These are phyloP conservation scores for Phytophthora cactorum DNA, from an alignment of 352 stramenopile species.

Conservation along the genomic window DNA sequence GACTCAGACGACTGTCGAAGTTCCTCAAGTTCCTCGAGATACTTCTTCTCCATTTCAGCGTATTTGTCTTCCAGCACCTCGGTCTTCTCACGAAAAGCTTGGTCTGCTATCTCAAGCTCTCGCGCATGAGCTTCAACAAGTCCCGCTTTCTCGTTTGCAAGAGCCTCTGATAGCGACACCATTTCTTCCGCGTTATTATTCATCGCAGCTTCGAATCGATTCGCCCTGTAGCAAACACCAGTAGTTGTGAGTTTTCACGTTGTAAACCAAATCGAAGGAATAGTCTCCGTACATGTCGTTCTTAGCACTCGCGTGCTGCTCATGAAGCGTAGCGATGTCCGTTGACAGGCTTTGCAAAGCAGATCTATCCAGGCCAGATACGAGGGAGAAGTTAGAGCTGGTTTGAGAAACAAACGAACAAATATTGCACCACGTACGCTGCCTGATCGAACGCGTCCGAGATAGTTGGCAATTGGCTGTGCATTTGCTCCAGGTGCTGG, in stretches of 20 bases:
- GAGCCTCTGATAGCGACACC: conserved; percentile 40
- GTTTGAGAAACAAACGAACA: not conserved
- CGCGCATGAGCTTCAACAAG: conserved; percentile 35
- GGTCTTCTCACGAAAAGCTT: conserved; percentile 38
- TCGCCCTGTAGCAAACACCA: conserved; percentile 24
- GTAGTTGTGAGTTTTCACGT: not conserved
- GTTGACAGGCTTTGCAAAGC: conserved; percentile 46
- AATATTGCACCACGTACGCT: conserved; percentile 29
- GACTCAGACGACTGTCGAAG: conserved; percentile 35
- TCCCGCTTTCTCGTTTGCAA: conserved; percentile 38
- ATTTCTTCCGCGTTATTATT: conserved; percentile 56
- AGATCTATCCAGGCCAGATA: conserved; percentile 16
- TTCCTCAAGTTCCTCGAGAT: conserved; percentile 43
- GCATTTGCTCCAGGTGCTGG: conserved; percentile 60
- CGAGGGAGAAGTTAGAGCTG: not conserved
- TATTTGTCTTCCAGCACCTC: conserved; percentile 40
- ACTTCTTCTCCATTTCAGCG: conserved; percentile 33
- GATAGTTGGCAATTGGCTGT: conserved; percentile 54
- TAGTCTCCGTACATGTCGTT: conserved; percentile 40
- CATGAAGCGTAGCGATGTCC: conserved; percentile 54
- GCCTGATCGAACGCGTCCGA: conserved; percentile 43
- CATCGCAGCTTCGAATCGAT: conserved; percentile 47
- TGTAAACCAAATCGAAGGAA: not conserved
- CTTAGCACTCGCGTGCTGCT: conserved; percentile 44
- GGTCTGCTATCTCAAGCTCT: conserved; percentile 30